Evolutionary conservation across 805 yeast genomes (phyloP), one percentile per base, ranked within the genome.

Genomic region (Zygosaccharomyces bailii): DNA sequence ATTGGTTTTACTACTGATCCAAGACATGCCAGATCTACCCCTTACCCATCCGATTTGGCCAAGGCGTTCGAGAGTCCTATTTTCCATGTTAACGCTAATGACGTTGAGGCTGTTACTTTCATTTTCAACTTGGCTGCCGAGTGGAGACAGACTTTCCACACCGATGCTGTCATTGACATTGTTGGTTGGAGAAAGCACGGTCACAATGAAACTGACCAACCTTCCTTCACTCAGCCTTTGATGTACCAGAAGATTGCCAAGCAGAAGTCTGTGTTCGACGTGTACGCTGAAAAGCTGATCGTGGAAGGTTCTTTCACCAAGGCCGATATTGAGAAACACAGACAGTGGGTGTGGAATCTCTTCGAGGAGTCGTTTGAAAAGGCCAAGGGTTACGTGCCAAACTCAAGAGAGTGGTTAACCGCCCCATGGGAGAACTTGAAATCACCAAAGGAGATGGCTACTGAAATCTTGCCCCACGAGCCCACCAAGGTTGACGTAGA

Each of bases 1-100:
- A 91, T 93, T 68, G 99, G 99, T 70, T 93, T 93, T 80, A 93
- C 99, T 55, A 93, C 99, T 42, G 98, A 93, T 68, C 99, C 99
- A 55, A 80, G 96, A 74, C 84, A 84, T 60, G 89, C 97, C 29
- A 85, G 99, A 75, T 91, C 98, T 19, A 93, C 99, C 39, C 91
- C 95, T 61, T 93, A 93, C 70, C 97, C 99, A 60, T 86, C 96
- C 18, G 99, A 93, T 74, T 79, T 93, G 65, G 98, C 97, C 59
- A 93, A 93, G 74, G 75, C 96, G 27, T 86, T 88, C 69, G 90
- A 91, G 66, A 96, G 98, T 18, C 99, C 99, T 51, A 89, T 93
- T 60, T 93, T 93, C 95, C 99, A 93, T 71, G 98, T 93, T 41
- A 93, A 93, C 64, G 97, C 98, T 18, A 98, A 93, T 69, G 98